A percentile compares a stretch with the other conserved stretches of the same genome.
Evolutionary conservation across 2,329 filamentous ascomycete species (phyloP).

Genomic region (Claviceps purpurea): DNA sequence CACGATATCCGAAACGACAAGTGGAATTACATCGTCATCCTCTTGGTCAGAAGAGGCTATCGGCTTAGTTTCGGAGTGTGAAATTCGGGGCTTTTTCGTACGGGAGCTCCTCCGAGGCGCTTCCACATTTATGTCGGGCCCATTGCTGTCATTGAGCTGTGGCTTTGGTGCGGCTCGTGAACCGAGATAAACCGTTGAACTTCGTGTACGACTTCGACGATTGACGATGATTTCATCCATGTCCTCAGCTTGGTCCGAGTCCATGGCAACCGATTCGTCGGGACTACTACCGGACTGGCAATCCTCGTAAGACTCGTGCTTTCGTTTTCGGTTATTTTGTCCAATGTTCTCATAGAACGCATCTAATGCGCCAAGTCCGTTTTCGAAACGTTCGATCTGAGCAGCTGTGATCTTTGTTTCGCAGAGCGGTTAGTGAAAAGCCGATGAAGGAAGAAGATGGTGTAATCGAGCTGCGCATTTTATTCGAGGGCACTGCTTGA

Average conservation of each 20-base stretch:
- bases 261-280: conserved; percentile 14
- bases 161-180: conserved; percentile 2
- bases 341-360: conserved; percentile 10
- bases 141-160: conserved; percentile 3
- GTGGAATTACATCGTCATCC: conserved; percentile 19
- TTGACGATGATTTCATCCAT: conserved; percentile 9
- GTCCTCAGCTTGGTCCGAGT: conserved; percentile 12
- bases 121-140: conserved; percentile 1
- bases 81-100: conserved; percentile 1
- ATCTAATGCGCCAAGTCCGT: conserved; percentile 19
- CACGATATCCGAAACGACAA: conserved; percentile 25
- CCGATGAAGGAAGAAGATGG: neutral
- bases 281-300: conserved; percentile 16
- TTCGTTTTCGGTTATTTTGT: conserved; percentile 17
- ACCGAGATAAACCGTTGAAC: neutral
- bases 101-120: conserved; percentile 7
- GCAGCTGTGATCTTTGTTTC: conserved; percentile 16
- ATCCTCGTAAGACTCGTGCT: conserved; percentile 14
- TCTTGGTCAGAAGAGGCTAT: conserved; percentile 13
- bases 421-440: conserved; percentile 8
- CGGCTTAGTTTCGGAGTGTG: neutral
- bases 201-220: neutral
- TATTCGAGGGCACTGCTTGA: neutral
- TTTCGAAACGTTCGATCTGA: conserved; percentile 18
- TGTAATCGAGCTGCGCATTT: neutral